Percentiles rank a stretch among this genome's conserved stretches.
phyloP scores from a whole-genome alignment of 2,329 filamentous ascomycete genomes.

The Zymoseptoria crescenta region DNA sequence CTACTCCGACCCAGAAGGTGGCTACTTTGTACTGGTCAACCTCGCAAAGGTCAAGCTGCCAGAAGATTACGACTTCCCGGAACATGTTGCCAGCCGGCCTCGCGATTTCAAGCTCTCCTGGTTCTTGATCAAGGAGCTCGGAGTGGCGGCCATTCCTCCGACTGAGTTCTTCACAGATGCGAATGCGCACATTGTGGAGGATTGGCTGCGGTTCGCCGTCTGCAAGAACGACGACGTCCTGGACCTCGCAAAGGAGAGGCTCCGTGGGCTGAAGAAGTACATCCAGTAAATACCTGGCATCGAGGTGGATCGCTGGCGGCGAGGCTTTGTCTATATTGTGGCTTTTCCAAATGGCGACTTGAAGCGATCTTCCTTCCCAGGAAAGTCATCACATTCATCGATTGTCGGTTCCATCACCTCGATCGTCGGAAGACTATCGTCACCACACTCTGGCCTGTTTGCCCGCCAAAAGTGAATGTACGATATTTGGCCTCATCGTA shows the following conservation, averaged over 20 bases:
- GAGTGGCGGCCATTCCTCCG: conserved; percentile 90
- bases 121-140: conserved; percentile 95
- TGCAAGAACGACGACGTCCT: conserved; percentile 85
- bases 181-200: conserved; percentile 78
- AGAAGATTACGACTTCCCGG: conserved; percentile 75
- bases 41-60: conserved; percentile 81
- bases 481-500: conserved; percentile 69
- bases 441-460: conserved; percentile 80
- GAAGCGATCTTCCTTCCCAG: not conserved
- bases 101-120: conserved; percentile 91
- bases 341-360: not conserved
- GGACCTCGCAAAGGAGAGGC: conserved; percentile 43
- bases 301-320: too few relatives aligned
- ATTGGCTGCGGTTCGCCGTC: conserved; percentile 91
- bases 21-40: conserved; percentile 96
- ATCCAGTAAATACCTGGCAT: conserved; percentile 26
- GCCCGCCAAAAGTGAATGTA: conserved; percentile 81
- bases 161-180: conserved; percentile 90
- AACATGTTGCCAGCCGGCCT: conserved; percentile 76
- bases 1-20: conserved; percentile 89
- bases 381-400: not conserved
- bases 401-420: not conserved
- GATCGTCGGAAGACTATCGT: conserved; percentile 65
- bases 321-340: not conserved
- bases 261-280: conserved; percentile 44